A percentile compares a stretch with the other conserved stretches of the same genome.
These are phyloP conservation scores for Gastrodia elata DNA, from an alignment of 106 monocot species.

Conservation along the genomic window DNA sequence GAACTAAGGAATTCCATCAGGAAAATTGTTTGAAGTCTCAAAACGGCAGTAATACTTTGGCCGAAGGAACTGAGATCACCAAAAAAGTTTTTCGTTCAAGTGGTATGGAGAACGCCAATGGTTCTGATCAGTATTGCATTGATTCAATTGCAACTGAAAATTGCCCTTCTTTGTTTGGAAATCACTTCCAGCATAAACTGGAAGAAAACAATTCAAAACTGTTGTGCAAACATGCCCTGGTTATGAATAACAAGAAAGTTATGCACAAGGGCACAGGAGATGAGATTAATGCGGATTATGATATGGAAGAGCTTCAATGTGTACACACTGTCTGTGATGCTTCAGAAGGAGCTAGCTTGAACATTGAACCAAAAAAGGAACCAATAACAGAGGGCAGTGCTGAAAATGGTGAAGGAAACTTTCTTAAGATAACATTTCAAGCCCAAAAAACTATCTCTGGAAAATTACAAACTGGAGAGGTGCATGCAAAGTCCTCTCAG, in stretches of 20 bases:
- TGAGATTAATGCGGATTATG: neutral
- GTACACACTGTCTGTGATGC: neutral
- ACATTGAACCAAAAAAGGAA: conserved; percentile 5
- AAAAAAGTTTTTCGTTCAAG: neutral
- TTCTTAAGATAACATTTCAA: neutral
- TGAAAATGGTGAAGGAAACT: neutral
- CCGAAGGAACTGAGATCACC: neutral
- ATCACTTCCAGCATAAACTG: neutral
- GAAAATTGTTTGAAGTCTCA: neutral
- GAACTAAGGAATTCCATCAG: conserved; percentile 1
- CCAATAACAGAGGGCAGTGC: neutral
- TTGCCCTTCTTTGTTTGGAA: neutral
- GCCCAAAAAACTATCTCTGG: neutral
- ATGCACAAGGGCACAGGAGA: conserved; percentile 4
- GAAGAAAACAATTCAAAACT: conserved; percentile 12
- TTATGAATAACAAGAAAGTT: neutral
- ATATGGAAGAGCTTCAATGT: conserved; percentile 2
- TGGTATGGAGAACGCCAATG: neutral
- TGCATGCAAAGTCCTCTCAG: neutral
- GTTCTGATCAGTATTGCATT: neutral
- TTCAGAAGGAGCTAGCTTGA: conserved; percentile 13
- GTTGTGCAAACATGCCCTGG: conserved; percentile 1
- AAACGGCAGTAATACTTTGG: conserved; percentile 3
- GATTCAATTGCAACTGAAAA: neutral
- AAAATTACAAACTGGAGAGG: neutral